phyloP scores from a whole-genome alignment of 1,284 basidiomycete species.

The Cryptococcus maquisensis region DNA sequence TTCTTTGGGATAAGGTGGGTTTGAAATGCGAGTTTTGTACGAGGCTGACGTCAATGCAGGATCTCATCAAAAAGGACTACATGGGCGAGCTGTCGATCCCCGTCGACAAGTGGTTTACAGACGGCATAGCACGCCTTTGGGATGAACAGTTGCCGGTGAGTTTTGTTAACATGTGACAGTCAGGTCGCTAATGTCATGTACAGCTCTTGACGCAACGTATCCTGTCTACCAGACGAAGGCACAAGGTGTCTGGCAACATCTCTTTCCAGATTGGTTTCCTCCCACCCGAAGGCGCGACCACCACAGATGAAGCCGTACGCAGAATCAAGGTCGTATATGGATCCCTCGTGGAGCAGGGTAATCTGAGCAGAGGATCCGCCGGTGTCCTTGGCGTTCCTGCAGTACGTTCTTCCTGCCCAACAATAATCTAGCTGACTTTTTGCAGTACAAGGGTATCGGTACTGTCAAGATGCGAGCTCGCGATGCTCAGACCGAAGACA shows the following conservation, averaged over 20 bases:
- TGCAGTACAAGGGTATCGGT: slow-evolving; percentile 79
- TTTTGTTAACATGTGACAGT: background rate
- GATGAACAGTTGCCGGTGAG: slow-evolving; percentile 38
- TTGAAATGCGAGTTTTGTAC: slow-evolving; percentile 2
- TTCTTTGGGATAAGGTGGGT: slow-evolving; percentile 88
- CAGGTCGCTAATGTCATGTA: background rate
- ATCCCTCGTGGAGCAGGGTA: slow-evolving; percentile 62
- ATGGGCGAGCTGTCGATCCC: slow-evolving; percentile 78
- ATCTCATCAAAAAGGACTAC: slow-evolving; percentile 78
- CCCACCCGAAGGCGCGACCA: slow-evolving; percentile 41
- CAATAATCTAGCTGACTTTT: background rate
- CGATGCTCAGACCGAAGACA: background rate
- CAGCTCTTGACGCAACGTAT: slow-evolving; percentile 59
- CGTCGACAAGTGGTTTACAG: slow-evolving; percentile 73
- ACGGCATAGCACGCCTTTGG: slow-evolving; percentile 47
- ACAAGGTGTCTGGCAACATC: slow-evolving; percentile 58
- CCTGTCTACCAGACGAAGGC: slow-evolving; percentile 57
- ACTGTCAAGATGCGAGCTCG: slow-evolving; percentile 55
- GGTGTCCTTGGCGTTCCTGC: slow-evolving; percentile 63
- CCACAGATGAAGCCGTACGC: slow-evolving; percentile 24
- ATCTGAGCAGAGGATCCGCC: slow-evolving; percentile 50
- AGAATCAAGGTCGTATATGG: slow-evolving; percentile 53
- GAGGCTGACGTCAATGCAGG: slow-evolving; percentile 27
- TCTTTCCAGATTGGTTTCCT: slow-evolving; percentile 75
- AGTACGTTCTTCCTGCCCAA: slow-evolving; percentile 47